These are phyloP conservation scores for Taphrina wiesneri DNA, from an alignment of 1,139 yeast genomes.

Conservation along the genomic window DNA sequence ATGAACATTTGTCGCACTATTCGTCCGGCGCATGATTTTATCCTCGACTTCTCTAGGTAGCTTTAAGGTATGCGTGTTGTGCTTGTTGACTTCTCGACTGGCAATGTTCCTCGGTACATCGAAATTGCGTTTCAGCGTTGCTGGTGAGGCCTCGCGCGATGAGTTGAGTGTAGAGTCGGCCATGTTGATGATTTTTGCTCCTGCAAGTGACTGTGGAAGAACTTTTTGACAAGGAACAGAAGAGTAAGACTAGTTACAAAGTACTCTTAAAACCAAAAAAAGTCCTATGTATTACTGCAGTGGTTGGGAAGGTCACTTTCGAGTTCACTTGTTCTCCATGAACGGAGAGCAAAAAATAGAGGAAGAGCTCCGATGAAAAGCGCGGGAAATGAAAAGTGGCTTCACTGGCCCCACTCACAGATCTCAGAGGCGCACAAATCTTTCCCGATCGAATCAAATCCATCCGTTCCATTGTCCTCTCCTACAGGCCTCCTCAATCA, in stretches of 20 bases:
- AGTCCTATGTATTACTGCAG: no score
- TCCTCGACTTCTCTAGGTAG: constrained; percentile 14
- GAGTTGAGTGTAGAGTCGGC: background rate
- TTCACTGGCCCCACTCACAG: background rate
- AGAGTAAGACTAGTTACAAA: no score
- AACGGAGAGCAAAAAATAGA: background rate
- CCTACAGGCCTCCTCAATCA: no score
- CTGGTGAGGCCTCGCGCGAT: background rate
- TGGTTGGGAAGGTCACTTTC: no score
- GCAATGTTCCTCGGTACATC: constrained; percentile 10
- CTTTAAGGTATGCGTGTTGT: constrained; percentile 8
- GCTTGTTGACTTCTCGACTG: constrained; percentile 24
- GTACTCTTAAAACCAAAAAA: no score
- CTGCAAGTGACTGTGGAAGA: no score
- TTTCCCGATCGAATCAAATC: background rate
- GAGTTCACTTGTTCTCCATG: background rate
- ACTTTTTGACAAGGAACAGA: no score
- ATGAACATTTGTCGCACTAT: background rate
- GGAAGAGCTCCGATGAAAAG: background rate
- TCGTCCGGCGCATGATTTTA: constrained; percentile 4
- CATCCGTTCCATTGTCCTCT: no score
- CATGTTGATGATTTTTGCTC: background rate
- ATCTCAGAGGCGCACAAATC: background rate
- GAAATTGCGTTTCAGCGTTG: background rate
- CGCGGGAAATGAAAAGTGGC: background rate